Evolutionary conservation across 768 basidiomycete genomes (phyloP).

Genomic region (Suillus tomentosus): DNA sequence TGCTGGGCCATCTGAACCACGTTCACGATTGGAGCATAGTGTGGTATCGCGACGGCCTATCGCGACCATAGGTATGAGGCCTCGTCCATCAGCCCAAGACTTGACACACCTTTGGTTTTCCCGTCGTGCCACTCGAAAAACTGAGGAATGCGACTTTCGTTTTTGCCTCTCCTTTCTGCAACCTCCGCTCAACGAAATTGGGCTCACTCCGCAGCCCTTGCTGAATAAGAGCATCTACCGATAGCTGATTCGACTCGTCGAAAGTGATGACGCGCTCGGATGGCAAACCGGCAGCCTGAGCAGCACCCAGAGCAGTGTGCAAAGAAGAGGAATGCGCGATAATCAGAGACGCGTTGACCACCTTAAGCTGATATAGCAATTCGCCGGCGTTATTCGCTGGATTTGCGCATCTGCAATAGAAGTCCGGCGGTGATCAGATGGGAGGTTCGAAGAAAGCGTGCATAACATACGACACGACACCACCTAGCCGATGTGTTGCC

Average conservation of each 20-base stretch:
- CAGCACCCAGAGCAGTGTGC: slow-evolving; percentile 32
- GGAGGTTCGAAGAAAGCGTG: background rate
- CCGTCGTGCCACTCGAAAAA: slow-evolving; percentile 79
- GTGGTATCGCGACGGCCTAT: slow-evolving; percentile 68
- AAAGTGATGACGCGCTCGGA: slow-evolving; percentile 32
- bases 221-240: slow-evolving; percentile 54
- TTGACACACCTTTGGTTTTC: slow-evolving; percentile 38
- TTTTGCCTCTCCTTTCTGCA: slow-evolving; percentile 60
- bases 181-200: slow-evolving; percentile 46
- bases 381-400: slow-evolving; percentile 37
- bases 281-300: slow-evolving; percentile 32
- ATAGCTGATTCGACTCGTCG: slow-evolving; percentile 21
- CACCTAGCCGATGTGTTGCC: slow-evolving; percentile 62
- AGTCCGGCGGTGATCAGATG: background rate
- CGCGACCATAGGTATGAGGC: too few relatives aligned
- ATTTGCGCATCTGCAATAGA: slow-evolving; percentile 33
- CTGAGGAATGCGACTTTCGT: slow-evolving; percentile 65
- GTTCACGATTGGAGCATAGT: slow-evolving; percentile 66
- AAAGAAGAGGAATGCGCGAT: slow-evolving; percentile 33
- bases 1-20: slow-evolving; percentile 60
- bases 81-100: background rate
- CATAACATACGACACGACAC: slow-evolving; percentile 52
- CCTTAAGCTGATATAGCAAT: slow-evolving; percentile 34
- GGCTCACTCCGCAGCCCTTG: slow-evolving; percentile 35
- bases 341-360: slow-evolving; percentile 29